phyloP scores from a whole-genome alignment of 2,329 filamentous ascomycete genomes.

The Trichoderma asperellum region DNA sequence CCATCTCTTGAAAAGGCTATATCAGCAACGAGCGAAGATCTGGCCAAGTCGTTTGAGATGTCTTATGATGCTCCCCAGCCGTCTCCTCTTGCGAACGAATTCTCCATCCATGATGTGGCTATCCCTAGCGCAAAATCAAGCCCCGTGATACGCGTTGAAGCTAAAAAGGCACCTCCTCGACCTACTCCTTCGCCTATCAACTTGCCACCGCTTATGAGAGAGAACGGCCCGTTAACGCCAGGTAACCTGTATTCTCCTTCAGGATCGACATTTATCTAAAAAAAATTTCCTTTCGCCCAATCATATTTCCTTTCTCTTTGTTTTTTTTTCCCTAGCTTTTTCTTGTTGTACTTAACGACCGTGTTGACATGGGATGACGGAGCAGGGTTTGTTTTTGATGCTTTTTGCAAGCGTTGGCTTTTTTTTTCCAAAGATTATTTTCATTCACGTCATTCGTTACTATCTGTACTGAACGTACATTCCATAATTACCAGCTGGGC shows the following conservation, averaged over 20 bases:
- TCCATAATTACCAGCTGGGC: constrained; percentile 21
- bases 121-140: constrained; percentile 21
- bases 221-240: constrained; percentile 17
- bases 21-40: constrained; percentile 40
- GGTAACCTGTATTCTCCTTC: constrained; percentile 10
- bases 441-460: constrained; percentile 21
- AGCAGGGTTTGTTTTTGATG: constrained; percentile 13
- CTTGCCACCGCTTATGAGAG: constrained; percentile 33
- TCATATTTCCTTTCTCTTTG: neutral
- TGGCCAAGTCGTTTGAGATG: constrained; percentile 41
- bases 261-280: constrained; percentile 20
- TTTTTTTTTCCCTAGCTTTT: neutral
- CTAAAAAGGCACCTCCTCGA: constrained; percentile 41
- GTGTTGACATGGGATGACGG: constrained; percentile 26
- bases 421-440: neutral
- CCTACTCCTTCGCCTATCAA: constrained; percentile 39
- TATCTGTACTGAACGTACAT: constrained; percentile 7
- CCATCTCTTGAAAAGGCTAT: constrained; percentile 43
- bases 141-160: constrained; percentile 37
- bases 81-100: constrained; percentile 40
- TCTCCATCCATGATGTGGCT: constrained; percentile 30
- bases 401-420: constrained; percentile 23
- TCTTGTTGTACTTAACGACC: constrained; percentile 21
- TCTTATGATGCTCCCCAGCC: constrained; percentile 31
- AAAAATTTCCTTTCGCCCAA: neutral